Evolutionary conservation across 495 filamentous ascomycete species (phyloP).

Genomic region (Penicillium malachiteum): DNA sequence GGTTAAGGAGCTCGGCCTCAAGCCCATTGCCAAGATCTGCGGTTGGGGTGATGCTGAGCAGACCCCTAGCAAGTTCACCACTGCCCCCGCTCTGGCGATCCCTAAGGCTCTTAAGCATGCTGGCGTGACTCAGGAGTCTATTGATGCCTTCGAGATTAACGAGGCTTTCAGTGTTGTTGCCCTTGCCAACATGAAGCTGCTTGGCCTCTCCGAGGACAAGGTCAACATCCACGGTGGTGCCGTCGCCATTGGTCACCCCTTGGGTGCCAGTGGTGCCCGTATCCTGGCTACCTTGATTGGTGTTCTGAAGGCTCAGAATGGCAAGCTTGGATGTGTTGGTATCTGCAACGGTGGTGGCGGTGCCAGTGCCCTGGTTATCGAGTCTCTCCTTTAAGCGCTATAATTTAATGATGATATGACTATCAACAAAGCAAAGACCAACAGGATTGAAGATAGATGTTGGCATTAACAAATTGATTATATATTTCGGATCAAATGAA

Average conservation of each 20-base stretch:
- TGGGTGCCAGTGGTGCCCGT: conserved; percentile 89
- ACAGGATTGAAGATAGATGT: conserved; percentile 14
- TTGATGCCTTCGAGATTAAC: conserved; percentile 98
- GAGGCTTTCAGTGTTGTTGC: conserved; percentile 98
- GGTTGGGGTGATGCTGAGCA: conserved; percentile 96
- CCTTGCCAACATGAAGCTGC: conserved; percentile 89
- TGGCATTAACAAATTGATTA: conserved; percentile 1
- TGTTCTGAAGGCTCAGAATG: conserved; percentile 84
- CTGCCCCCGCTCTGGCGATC: conserved; percentile 88
- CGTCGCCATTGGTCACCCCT: conserved; percentile 91
- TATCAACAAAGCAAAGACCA: conserved; percentile 11
- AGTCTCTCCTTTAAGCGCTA: conserved; percentile 47
- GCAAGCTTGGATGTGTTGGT: conserved; percentile 88
- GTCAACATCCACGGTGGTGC: conserved; percentile 96
- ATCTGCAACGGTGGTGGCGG: conserved; percentile 99
- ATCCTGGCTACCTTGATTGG: conserved; percentile 89
- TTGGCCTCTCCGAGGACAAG: conserved; percentile 74
- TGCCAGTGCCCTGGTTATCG: conserved; percentile 86
- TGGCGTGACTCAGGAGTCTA: conserved; percentile 64
- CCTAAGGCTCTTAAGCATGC: conserved; percentile 96
- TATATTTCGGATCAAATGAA: background rate
- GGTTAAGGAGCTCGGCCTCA: conserved; percentile 82
- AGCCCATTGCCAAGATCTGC: conserved; percentile 89
- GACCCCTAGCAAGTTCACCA: conserved; percentile 91
- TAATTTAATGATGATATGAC: conserved; percentile 27